Base-by-base conservation (phyloP, 1,284 basidiomycete species). In the Boletus sp. region DNA sequence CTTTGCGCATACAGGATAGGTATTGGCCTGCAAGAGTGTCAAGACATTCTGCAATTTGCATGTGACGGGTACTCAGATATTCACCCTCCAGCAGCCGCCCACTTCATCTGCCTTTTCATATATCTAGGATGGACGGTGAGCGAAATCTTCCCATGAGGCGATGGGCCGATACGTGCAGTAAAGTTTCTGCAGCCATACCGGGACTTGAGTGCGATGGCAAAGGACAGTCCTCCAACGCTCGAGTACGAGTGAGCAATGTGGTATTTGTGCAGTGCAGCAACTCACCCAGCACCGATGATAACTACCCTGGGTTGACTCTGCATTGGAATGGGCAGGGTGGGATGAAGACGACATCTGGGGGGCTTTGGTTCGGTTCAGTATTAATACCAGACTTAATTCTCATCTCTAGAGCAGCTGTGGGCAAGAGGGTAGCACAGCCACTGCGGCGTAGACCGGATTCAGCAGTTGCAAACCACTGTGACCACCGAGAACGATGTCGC, bases 401-500 rank as follows among this genome's bases (percentile, higher is more conserved):
- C n/a, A n/a, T n/a, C n/a, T n/a, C n/a, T n/a, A n/a, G n/a, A n/a
- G n/a, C n/a, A n/a, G n/a, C n/a, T n/a, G n/a, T 27, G 10, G 5
- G 13, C 8, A 8, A 29, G 25, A 2, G n/a, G 14, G 14, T 7
- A 23, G 35, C 59, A 60, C 54, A 60, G 58, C 58, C 61, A 60
- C 59, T 8, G 3, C 48, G 51, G 49, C 29, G 19, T 19, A 19
- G 26, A 50, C 50, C 48, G 46, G 46, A 39, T 17, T 52, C 9
- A n/a, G 26, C 8, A 23, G 33, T 50, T 17, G 36, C n/a, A 46
- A 19, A 27, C 48, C 40, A 47, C 23, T 20, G 25, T 41, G 5
- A 22, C 19, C 46, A 40, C 14, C 25, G 3, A 37, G 27, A 45
- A 58, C 57, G 44, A 75, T 77, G 74, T 74, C 71, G 54, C 65